Percentiles rank a stretch among this genome's conserved stretches.
Evolutionary conservation across 306 rosid species (phyloP).

Genomic region (Notholithocarpus densiflorus): DNA sequence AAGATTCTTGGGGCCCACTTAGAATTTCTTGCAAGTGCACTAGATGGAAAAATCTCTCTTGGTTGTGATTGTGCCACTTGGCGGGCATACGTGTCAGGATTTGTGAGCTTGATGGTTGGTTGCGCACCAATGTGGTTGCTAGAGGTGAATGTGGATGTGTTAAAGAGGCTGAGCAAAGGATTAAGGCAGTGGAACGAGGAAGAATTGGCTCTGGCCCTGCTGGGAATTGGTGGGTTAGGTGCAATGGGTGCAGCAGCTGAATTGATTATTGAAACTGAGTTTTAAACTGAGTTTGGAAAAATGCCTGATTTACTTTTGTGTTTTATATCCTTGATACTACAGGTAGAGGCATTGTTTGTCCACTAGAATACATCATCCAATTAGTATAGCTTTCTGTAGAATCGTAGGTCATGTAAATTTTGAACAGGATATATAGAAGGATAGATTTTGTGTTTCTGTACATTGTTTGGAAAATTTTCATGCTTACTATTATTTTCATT

Average conservation of each 20-base stretch:
- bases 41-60: conserved; percentile 53
- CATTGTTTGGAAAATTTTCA: neutral
- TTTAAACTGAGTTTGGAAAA: conserved; percentile 17
- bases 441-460: neutral
- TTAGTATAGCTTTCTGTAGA: neutral
- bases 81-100: conserved; percentile 67
- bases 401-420: conserved; percentile 11
- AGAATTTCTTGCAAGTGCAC: conserved; percentile 62
- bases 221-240: conserved; percentile 64
- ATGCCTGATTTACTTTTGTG: neutral
- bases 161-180: conserved; percentile 71
- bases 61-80: conserved; percentile 65
- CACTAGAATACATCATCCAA: neutral
- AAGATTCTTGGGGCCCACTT: conserved; percentile 56
- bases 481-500: neutral
- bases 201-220: conserved; percentile 71
- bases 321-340: neutral
- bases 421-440: neutral
- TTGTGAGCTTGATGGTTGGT: conserved; percentile 65
- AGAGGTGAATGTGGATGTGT: conserved; percentile 52
- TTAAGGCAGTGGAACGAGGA: conserved; percentile 62
- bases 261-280: conserved; percentile 39
- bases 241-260: conserved; percentile 93
- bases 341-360: neutral
- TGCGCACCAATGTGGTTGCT: conserved; percentile 65